Conservation (phyloP, 495 filamentous ascomycete genomes). For the Cetradonia linearis region DNA sequence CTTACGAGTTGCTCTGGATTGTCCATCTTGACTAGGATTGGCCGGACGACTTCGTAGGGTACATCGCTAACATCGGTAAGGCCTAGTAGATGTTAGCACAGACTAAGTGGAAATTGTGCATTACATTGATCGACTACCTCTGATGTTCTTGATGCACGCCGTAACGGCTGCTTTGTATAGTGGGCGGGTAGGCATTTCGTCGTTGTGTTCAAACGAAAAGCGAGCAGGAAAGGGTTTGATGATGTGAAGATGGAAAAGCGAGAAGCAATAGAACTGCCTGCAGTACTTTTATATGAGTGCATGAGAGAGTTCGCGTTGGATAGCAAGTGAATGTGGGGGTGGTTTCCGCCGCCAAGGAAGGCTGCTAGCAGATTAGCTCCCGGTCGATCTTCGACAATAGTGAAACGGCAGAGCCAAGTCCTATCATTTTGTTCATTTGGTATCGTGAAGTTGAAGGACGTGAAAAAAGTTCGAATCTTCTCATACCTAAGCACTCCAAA, state of each 20-base stretch:
- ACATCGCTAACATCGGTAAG: constrained; percentile 55
- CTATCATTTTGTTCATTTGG: neutral
- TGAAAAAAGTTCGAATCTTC: neutral
- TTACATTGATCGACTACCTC: constrained; percentile 26
- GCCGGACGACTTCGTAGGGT: constrained; percentile 49
- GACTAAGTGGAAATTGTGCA: neutral
- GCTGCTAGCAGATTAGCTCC: neutral
- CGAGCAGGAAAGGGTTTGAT: neutral
- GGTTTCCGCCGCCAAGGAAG: neutral
- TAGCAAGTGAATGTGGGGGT: constrained; percentile 5
- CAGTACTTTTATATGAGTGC: neutral
- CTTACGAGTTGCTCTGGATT: constrained; percentile 56
- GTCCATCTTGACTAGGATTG: constrained; percentile 52
- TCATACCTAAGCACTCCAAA: neutral
- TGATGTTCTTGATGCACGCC: constrained; percentile 39
- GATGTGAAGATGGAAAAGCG: neutral
- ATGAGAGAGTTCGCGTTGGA: neutral
- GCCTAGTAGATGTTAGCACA: constrained; percentile 27
- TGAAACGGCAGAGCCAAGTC: neutral
- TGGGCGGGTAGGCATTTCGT: constrained; percentile 35
- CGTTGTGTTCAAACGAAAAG: neutral
- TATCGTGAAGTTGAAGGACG: too few relatives aligned
- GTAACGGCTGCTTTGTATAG: constrained; percentile 35
- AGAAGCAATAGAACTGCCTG: neutral
- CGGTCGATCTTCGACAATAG: constrained; percentile 1